Percentiles rank a stretch among this genome's conserved stretches.
These are phyloP conservation scores for Paramyrothecium sp. DNA, from an alignment of 2,329 filamentous ascomycete genomes.

Conservation along the genomic window DNA sequence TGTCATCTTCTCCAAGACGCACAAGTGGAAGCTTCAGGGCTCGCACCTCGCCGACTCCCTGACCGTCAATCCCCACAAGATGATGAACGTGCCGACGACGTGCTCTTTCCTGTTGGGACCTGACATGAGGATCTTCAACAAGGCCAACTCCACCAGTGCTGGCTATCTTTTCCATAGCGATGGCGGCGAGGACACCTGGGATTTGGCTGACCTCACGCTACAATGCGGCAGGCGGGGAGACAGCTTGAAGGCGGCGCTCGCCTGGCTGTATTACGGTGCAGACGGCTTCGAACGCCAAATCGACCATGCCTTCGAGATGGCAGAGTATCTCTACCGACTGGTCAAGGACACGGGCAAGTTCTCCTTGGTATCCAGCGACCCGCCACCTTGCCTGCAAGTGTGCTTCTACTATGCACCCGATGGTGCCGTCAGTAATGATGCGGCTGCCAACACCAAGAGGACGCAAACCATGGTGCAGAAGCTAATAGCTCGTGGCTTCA, in stretches of 20 bases:
- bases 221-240: conserved; percentile 91
- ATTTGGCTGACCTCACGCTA: conserved; percentile 87
- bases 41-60: conserved; percentile 75
- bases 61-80: conserved; percentile 94
- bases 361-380: conserved; percentile 69
- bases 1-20: conserved; percentile 71
- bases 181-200: conserved; percentile 66
- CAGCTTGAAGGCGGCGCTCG: conserved; percentile 80
- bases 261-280: conserved; percentile 86
- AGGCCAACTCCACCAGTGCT: conserved; percentile 81
- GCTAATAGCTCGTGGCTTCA: conserved; percentile 53
- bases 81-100: conserved; percentile 88
- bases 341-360: conserved; percentile 60
- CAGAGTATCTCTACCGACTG: conserved; percentile 63
- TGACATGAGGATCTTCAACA: conserved; percentile 75
- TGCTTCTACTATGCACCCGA: conserved; percentile 82
- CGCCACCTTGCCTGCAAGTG: conserved; percentile 86
- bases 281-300: conserved; percentile 69
- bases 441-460: conserved; percentile 44
- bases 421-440: conserved; percentile 43
- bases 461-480: conserved; percentile 47
- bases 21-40: conserved; percentile 65
- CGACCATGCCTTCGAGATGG: conserved; percentile 71
- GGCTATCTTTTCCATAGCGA: conserved; percentile 78
- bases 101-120: conserved; percentile 84